These are phyloP conservation scores for Kernera saxatilis DNA, from an alignment of 345 rosid genomes.

Conservation along the genomic window DNA sequence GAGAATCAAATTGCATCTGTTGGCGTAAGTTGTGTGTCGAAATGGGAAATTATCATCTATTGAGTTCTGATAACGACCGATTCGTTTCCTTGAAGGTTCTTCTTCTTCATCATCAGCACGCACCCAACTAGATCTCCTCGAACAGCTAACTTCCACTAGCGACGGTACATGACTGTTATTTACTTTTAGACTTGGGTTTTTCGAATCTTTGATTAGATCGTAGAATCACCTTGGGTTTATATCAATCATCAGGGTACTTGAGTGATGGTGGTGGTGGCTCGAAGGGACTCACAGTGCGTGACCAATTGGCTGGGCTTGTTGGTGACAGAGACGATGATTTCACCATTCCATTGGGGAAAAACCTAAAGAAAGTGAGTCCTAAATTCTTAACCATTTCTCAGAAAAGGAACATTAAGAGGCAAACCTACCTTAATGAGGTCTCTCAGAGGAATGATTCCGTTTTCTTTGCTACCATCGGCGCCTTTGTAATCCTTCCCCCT, in stretches of 20 bases:
- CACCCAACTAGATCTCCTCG: slow-evolving; percentile 66
- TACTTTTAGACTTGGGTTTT: neutral
- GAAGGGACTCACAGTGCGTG: slow-evolving; percentile 47
- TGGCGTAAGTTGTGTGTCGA: too few species aligned
- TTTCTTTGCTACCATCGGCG: slow-evolving; percentile 88
- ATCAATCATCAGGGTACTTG: slow-evolving; percentile 41
- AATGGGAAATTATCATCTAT: neutral
- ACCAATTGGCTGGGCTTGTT: slow-evolving; percentile 56
- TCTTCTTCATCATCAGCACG: slow-evolving; percentile 53
- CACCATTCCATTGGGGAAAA: slow-evolving; percentile 63
- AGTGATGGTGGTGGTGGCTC: slow-evolving; percentile 50
- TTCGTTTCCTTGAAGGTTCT: slow-evolving; percentile 41
- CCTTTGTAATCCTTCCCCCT: slow-evolving; percentile 82
- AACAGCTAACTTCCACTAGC: slow-evolving; percentile 51
- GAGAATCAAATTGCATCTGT: neutral
- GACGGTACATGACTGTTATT: slow-evolving; percentile 42
- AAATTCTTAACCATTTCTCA: slow-evolving; percentile 74
- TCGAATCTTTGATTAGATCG: neutral
- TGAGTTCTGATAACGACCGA: neutral
- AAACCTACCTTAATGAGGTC: slow-evolving; percentile 67
- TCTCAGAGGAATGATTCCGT: slow-evolving; percentile 82
- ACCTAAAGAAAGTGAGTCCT: slow-evolving; percentile 73
- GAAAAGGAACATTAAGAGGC: slow-evolving; percentile 91
- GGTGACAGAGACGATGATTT: slow-evolving; percentile 76
- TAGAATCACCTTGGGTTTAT: neutral